phyloP scores from a whole-genome alignment of 345 rosid species.

The Ceriops decandra region DNA sequence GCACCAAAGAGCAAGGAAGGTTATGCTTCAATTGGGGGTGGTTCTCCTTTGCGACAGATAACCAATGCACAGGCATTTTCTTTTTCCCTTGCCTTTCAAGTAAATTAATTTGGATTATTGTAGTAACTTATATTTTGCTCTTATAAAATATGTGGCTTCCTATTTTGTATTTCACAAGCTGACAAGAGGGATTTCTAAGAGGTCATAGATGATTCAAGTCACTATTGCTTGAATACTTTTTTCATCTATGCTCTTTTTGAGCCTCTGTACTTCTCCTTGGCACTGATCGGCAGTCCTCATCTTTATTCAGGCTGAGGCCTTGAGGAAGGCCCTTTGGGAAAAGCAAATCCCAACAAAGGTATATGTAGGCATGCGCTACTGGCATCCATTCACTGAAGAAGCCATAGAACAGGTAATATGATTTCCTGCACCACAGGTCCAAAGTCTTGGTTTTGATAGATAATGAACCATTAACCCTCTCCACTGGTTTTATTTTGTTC shows the following conservation, averaged over 20 bases:
- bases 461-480: background rate
- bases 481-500: background rate
- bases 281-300: constrained; percentile 10
- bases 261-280: constrained; percentile 1
- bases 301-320: constrained; percentile 70
- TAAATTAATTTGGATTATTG: background rate
- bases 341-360: constrained; percentile 87
- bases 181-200: no score
- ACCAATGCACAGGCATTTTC: constrained; percentile 81
- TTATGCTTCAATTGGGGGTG: constrained; percentile 97
- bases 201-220: background rate
- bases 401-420: constrained; percentile 85
- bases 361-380: constrained; percentile 97
- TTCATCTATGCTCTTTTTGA: background rate
- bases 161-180: background rate
- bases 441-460: background rate
- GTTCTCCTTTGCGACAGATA: constrained; percentile 88
- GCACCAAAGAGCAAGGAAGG: constrained; percentile 99
- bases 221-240: background rate
- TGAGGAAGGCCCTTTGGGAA: constrained; percentile 75
- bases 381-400: constrained; percentile 99
- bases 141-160: background rate
- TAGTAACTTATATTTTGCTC: background rate
- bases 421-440: background rate
- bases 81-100: background rate